A percentile compares a stretch with the other conserved stretches of the same genome.
Evolutionary conservation across 306 rosid species (phyloP).

Genomic region (Trifolium fragiferum): DNA sequence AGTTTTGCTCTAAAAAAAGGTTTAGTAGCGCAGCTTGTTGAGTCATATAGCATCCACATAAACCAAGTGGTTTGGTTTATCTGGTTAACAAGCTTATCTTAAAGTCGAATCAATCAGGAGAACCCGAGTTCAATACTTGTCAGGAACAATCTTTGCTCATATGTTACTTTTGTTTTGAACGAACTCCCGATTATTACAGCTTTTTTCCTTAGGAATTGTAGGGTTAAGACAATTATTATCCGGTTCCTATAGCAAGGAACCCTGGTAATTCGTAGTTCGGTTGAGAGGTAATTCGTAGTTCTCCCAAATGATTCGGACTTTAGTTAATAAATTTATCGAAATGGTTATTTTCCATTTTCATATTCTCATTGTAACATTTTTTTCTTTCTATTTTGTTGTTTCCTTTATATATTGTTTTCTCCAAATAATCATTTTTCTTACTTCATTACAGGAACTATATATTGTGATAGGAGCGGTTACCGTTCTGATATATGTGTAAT

Average conservation of each 20-base stretch:
- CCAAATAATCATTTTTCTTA: not conserved
- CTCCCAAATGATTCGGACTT: not conserved
- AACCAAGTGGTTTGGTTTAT: not conserved
- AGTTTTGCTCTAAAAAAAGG: too few species aligned
- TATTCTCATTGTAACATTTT: not conserved
- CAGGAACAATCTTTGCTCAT: not conserved
- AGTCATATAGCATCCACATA: not conserved
- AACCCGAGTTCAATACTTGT: not conserved
- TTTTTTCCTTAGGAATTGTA: not conserved
- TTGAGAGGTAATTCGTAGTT: not conserved
- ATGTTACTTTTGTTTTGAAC: not conserved
- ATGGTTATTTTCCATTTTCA: not conserved
- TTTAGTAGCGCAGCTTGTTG: too few species aligned
- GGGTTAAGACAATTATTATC: not conserved
- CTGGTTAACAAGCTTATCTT: too few species aligned
- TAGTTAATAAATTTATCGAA: not conserved
- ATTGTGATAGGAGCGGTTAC: conserved; percentile 78
- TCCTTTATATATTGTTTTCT: not conserved
- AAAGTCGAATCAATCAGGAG: too few species aligned
- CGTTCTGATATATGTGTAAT: conserved; percentile 85
- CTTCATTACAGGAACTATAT: conserved; percentile 64
- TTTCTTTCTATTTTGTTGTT: too few species aligned
- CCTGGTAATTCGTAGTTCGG: not conserved
- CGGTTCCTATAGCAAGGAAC: too few species aligned
- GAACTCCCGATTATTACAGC: not conserved